phyloP scores from a whole-genome alignment of 352 stramenopile genomes.

The Globisporangium rhizosaccharum region DNA sequence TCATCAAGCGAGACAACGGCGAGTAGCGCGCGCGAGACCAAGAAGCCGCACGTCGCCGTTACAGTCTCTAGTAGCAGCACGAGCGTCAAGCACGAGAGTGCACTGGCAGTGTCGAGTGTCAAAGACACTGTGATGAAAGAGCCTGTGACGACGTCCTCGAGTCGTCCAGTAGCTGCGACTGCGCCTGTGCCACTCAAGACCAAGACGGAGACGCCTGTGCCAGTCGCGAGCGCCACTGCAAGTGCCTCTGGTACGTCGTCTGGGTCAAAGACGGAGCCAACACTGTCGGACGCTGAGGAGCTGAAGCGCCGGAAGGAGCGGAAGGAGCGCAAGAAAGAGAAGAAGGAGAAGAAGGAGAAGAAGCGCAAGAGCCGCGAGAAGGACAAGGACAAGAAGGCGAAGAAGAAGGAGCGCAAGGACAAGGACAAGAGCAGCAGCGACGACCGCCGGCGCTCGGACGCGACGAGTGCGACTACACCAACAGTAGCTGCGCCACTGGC shows the following conservation, averaged over 20 bases:
- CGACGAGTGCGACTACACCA: not conserved
- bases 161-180: not conserved
- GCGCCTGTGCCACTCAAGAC: not conserved
- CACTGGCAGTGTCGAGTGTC: not conserved
- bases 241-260: not conserved
- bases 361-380: slow-evolving; percentile 45
- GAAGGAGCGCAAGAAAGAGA: slow-evolving; percentile 61
- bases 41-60: not conserved
- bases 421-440: slow-evolving; percentile 17
- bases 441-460: not conserved
- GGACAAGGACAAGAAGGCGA: slow-evolving; percentile 27
- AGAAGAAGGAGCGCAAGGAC: slow-evolving; percentile 32
- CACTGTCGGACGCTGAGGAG: slow-evolving; percentile 8
- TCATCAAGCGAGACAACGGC: not conserved
- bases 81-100: slow-evolving; percentile 5
- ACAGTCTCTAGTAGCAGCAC: not conserved
- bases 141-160: not conserved
- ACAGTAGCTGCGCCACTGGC: not conserved
- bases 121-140: not conserved
- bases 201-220: not conserved
- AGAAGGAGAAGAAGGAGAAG: slow-evolving; percentile 68
- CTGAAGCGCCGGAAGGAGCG: slow-evolving; percentile 52
- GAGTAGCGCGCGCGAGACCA: not conserved
- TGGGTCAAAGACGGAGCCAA: not conserved
- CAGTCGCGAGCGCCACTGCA: not conserved